These are phyloP conservation scores for Curvularia hawaiiensis DNA, from an alignment of 2,329 filamentous ascomycete species.

Conservation along the genomic window DNA sequence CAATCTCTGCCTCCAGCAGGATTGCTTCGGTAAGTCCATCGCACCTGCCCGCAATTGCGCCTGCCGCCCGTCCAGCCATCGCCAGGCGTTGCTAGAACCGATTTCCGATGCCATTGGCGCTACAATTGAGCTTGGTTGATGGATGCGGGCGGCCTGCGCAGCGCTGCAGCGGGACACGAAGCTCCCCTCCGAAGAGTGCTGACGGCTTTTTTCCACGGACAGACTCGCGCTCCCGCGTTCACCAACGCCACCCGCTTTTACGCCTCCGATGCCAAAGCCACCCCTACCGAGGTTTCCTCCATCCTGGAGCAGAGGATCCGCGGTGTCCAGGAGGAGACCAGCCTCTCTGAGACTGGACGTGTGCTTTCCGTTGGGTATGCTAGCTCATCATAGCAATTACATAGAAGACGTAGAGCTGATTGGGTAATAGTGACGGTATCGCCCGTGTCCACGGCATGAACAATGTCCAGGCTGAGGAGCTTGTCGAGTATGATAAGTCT, in stretches of 20 bases:
- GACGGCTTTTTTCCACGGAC: slow-evolving; percentile 55
- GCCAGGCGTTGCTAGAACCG: slow-evolving; percentile 41
- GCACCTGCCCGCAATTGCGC: slow-evolving; percentile 49
- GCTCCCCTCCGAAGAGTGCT: slow-evolving; percentile 49
- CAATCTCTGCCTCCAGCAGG: slow-evolving; percentile 89
- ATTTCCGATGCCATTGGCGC: slow-evolving; percentile 41
- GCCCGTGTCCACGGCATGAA: slow-evolving; percentile 99
- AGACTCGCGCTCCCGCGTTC: slow-evolving; percentile 86
- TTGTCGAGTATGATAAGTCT: slow-evolving; percentile 68
- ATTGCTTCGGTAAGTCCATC: slow-evolving; percentile 87
- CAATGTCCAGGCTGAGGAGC: slow-evolving; percentile 99
- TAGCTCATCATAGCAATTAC: slow-evolving; percentile 7
- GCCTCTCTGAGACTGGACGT: slow-evolving; percentile 97
- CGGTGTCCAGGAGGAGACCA: slow-evolving; percentile 95
- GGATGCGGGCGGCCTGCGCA: slow-evolving; percentile 49
- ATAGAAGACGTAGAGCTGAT: slow-evolving; percentile 35
- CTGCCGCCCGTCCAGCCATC: slow-evolving; percentile 45
- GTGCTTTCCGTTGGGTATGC: slow-evolving; percentile 99
- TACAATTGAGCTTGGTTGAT: slow-evolving; percentile 46
- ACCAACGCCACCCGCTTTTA: slow-evolving; percentile 82
- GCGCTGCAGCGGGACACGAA: slow-evolving; percentile 26
- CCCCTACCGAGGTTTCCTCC: slow-evolving; percentile 97
- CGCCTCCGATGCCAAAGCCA: slow-evolving; percentile 90
- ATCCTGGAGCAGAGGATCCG: slow-evolving; percentile 99
- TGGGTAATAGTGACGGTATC: slow-evolving; percentile 89